A percentile compares a stretch with the other conserved stretches of the same genome.
Conservation (phyloP, 805 yeast species). For the Scheffersomyces ergatensis region DNA sequence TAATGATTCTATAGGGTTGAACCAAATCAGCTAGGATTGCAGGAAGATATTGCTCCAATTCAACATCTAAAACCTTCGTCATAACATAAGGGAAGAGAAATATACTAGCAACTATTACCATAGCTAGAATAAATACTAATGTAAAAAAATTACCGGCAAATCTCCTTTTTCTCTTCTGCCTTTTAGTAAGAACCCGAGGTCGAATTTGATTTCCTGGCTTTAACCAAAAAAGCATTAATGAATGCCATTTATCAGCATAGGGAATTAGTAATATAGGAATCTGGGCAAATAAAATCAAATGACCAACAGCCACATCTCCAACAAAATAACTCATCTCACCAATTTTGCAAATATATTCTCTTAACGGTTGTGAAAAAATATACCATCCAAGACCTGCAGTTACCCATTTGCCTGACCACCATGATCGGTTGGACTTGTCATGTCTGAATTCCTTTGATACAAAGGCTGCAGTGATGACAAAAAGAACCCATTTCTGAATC, state of each 20-base stretch:
- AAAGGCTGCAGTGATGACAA: slow-evolving; percentile 45
- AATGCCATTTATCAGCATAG: slow-evolving; percentile 63
- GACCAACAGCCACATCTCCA: slow-evolving; percentile 60
- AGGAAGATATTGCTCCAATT: slow-evolving; percentile 42
- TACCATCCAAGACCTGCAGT: slow-evolving; percentile 62
- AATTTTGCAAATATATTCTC: slow-evolving; percentile 63
- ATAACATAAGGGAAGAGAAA: slow-evolving; percentile 41
- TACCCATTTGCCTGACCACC: slow-evolving; percentile 70
- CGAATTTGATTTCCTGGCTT: slow-evolving; percentile 53
- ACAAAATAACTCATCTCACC: slow-evolving; percentile 69
- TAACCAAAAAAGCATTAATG: slow-evolving; percentile 66
- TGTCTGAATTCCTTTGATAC: slow-evolving; percentile 63
- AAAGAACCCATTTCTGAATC: slow-evolving; percentile 59
- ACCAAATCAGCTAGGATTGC: slow-evolving; percentile 24
- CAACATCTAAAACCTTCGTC: slow-evolving; percentile 31
- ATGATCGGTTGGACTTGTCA: slow-evolving; percentile 58
- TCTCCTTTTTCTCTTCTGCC: slow-evolving; percentile 39
- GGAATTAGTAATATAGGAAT: slow-evolving; percentile 64
- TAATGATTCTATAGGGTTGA: slow-evolving; percentile 41
- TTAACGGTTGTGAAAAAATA: slow-evolving; percentile 56
- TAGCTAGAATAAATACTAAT: slow-evolving; percentile 29
- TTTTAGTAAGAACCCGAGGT: slow-evolving; percentile 43
- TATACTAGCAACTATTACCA: slow-evolving; percentile 24
- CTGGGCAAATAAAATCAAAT: slow-evolving; percentile 54
- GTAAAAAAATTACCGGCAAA: slow-evolving; percentile 28